phyloP scores from a whole-genome alignment of 257 asterid species.

The Cinchona pubescens region DNA sequence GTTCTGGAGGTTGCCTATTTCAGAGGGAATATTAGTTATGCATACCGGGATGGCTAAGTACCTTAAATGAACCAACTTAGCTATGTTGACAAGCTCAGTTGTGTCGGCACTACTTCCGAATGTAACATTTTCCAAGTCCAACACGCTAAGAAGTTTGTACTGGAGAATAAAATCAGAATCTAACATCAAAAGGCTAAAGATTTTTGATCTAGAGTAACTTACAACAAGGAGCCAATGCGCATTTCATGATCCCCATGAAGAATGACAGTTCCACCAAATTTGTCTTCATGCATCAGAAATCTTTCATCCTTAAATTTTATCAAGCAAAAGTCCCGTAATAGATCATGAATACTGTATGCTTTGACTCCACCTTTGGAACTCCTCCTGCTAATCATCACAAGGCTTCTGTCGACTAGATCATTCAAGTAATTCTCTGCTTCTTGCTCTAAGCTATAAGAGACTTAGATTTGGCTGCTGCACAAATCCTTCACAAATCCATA shows the following conservation, averaged over 20 bases:
- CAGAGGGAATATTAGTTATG: background rate
- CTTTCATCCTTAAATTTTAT: slow-evolving; percentile 4
- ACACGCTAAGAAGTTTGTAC: background rate
- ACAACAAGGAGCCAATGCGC: too few species aligned
- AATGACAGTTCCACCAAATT: background rate
- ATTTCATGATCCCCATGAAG: background rate
- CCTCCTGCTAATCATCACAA: slow-evolving; percentile 2
- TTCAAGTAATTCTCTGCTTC: slow-evolving; percentile 14
- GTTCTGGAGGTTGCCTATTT: background rate
- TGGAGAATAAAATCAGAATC: background rate
- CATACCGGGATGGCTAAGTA: background rate
- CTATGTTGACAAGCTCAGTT: background rate
- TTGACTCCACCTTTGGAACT: slow-evolving; percentile 18
- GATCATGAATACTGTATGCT: slow-evolving; percentile 19
- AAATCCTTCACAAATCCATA: slow-evolving; percentile 20
- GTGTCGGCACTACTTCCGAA: background rate
- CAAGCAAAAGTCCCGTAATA: slow-evolving; percentile 11
- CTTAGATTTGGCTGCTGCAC: background rate
- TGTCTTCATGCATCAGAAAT: background rate
- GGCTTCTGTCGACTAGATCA: slow-evolving; percentile 18
- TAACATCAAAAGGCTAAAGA: too few species aligned
- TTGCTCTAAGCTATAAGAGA: background rate
- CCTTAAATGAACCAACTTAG: background rate
- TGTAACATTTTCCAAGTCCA: background rate
- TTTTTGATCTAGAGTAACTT: too few species aligned